Conservation (phyloP, 2,329 filamentous ascomycete genomes). For the Stachybotrys chartarum region DNA sequence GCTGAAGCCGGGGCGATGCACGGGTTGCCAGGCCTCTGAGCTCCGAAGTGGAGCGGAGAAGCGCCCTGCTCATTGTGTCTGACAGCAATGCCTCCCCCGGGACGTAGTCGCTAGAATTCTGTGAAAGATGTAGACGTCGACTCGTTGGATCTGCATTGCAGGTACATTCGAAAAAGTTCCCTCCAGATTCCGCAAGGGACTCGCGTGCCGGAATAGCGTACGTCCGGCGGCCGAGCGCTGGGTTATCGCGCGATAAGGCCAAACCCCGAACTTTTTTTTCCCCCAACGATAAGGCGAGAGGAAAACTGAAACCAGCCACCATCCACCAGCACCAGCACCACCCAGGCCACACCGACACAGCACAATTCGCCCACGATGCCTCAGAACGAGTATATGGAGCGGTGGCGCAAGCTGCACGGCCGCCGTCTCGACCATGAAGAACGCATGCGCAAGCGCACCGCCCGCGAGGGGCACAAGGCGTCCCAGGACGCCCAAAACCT, state of each 20-base stretch:
- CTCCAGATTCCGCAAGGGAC: constrained; percentile 1
- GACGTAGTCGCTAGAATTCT: no score
- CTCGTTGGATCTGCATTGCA: not conserved
- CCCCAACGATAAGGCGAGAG: constrained; percentile 4
- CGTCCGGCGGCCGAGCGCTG: constrained; percentile 19
- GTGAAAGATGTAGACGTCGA: no score
- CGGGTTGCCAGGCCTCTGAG: constrained; percentile 36
- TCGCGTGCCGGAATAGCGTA: constrained; percentile 23
- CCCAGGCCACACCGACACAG: constrained; percentile 10
- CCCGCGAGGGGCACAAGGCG: constrained; percentile 81
- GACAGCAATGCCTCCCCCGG: constrained; percentile 14
- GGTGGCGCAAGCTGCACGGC: constrained; percentile 53
- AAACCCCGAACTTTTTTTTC: constrained; percentile 22
- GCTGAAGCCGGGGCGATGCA: constrained; percentile 15
- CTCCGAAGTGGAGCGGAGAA: constrained; percentile 58
- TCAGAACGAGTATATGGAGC: constrained; percentile 75
- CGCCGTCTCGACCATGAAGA: constrained; percentile 73
- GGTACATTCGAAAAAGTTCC: constrained; percentile 16
- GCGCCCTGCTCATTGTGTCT: constrained; percentile 45
- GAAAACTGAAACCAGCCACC: not conserved
- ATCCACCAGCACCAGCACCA: constrained; percentile 4
- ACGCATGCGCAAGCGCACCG: constrained; percentile 75
- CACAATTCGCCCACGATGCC: constrained; percentile 34
- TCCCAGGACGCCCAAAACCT: constrained; percentile 91
- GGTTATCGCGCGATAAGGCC: not conserved